Conservation (phyloP, 176 grass and related monocot species). For the Triticum turgidum region DNA sequence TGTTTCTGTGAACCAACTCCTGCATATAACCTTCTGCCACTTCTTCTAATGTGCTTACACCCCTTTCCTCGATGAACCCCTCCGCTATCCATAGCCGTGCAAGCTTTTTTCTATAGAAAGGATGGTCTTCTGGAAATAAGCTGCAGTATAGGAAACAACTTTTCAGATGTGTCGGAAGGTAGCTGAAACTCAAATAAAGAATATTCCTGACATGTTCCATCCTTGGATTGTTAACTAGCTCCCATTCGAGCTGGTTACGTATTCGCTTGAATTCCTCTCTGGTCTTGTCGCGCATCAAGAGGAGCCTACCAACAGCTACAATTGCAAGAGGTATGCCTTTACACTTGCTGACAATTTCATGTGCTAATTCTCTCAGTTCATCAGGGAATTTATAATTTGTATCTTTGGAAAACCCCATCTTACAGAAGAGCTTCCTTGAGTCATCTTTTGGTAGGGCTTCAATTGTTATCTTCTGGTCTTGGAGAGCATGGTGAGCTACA, state of each 20-base stretch:
- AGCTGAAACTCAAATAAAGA: not conserved
- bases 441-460: not conserved
- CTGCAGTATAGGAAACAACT: not conserved
- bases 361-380: not conserved
- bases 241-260: not conserved
- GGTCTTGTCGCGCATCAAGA: not conserved
- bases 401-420: not conserved
- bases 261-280: too few species aligned
- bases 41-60: slow-evolving; percentile 6
- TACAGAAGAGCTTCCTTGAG: not conserved
- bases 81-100: slow-evolving; percentile 29
- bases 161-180: not conserved
- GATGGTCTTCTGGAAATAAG: not conserved
- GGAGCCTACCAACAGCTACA: not conserved
- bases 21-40: slow-evolving; percentile 26
- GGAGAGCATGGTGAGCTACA: not conserved
- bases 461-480: not conserved
- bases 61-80: slow-evolving; percentile 9
- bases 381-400: not conserved
- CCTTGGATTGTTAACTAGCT: not conserved
- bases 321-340: not conserved
- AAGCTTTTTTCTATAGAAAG: not conserved
- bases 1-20: not conserved
- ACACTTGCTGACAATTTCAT: not conserved
- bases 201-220: not conserved